Evolutionary conservation across 2,329 filamentous ascomycete genomes (phyloP), one percentile per base, ranked within the genome.

Genomic region (Alternaria sp.): DNA sequence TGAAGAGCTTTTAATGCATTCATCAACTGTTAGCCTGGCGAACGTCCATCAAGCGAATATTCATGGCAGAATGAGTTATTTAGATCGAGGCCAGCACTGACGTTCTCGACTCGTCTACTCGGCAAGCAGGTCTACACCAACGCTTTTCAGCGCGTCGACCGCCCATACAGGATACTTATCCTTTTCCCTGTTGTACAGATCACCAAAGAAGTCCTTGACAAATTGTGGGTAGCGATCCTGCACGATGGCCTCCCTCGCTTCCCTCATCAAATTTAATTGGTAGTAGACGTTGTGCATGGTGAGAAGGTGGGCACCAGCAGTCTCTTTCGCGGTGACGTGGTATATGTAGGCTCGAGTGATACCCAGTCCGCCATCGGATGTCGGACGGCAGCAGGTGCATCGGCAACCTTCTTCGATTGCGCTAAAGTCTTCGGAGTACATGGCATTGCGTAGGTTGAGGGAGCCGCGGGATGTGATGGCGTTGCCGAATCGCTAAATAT

Each of bases 221-320:
- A 96, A 97, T 2, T 84, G 86, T 2, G 96, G 94, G 78, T 91
- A 98, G 55, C 84, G 81, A 76, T 97, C 93, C 65, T 90, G 90
- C 8, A 97, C 82, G 66, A 98, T 93, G 15, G 96, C 89, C 66
- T 92, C 85, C 63, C 95, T 87, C 12, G 89, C 87, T 64, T 87
- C 83, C 19, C 86, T 84, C 93, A 98, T 97, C 71, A 99, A 83
- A 64, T 91, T 87, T 57, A 99, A 85, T 77, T 97, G 89, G 76
- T 97, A 97, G 83, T 93, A 93, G 25, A 99, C 93, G 76, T 99
- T 99, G 80, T 99, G 96, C 76, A 98, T 93, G 1, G 93, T 97
- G 58, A 99, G 83, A 77, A 91, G 75, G 82, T 91, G 89, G 15
- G 96, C 96, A 8, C 95, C 93, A 2, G 93, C 94, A 0, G 96